Base-by-base conservation (phyloP, 345 rosid genomes). In the Citrus trifoliata region DNA sequence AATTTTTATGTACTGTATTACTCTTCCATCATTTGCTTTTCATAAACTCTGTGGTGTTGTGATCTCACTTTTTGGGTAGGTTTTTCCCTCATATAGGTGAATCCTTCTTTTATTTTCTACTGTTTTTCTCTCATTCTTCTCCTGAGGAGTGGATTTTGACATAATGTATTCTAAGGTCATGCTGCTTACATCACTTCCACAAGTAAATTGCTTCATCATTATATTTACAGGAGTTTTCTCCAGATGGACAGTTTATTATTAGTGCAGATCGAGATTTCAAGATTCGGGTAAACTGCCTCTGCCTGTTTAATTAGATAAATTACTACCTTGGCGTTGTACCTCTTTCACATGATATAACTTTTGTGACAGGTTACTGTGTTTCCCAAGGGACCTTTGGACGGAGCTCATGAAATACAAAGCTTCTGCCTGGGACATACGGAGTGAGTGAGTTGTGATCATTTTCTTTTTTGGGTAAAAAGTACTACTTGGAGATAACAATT, bases 401-500 rank as follows among this genome's bases (percentile, higher is more conserved):
- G 98, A 78, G 97, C 98, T 83, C 98, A 96, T 80, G 96, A 92
- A 82, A 94, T 96, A 77, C 97, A 96, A 75, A 90, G 97, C 78
- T 93, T 94, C 81, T 94, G 99, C 87, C 97, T 96, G 69, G 99
- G 95, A 53, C 99, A 96, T 88, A 85, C 98, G 16, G 96, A 93
- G 99, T 91, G 86, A 95, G 98, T 92, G 86, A 83, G 70, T 78
- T 76, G 61, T 53, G 62, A 76, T 72, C 37, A 24, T 40, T 40
- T 71, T n/a, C 70, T 82, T 56, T 65, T 63, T 25, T 40, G 46
- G 46, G 13, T 12, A 13, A 46, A 42, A 46, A 46, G 4, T 12
- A 12, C 51, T 55, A 33, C 4, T 30, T 63, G 55, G 78, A 40
- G 24, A 78, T 24, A 48, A 24, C 2, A 24, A 10, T 56, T 56